A percentile compares a stretch with the other conserved stretches of the same genome.
phyloP scores from a whole-genome alignment of 257 asterid species.

The Scutellaria barbata region DNA sequence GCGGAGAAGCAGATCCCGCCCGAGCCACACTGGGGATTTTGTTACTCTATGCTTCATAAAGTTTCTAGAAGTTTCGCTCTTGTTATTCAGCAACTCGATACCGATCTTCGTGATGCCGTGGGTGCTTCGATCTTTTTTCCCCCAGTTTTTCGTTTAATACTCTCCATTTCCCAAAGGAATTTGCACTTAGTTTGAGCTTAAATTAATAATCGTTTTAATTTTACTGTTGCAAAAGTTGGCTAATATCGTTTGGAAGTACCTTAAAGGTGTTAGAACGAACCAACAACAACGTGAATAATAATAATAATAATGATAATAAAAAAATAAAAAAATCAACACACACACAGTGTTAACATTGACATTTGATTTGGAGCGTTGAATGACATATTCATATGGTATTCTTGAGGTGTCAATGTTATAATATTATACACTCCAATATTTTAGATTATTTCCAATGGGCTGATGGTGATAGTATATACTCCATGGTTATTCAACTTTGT shows the following conservation, averaged over 20 bases:
- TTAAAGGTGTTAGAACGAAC: slow-evolving; percentile 13
- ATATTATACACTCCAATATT: slow-evolving; percentile 1
- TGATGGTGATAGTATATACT: background rate
- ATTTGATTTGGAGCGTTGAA: slow-evolving; percentile 9
- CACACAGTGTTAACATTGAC: background rate
- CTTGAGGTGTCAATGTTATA: slow-evolving; percentile 12
- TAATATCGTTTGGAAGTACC: background rate
- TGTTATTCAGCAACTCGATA: slow-evolving; percentile 91
- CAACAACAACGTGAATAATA: background rate
- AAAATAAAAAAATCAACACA: background rate
- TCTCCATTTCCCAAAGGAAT: background rate
- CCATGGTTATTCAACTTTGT: slow-evolving; percentile 1
- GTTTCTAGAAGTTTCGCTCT: slow-evolving; percentile 90
- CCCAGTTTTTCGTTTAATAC: background rate
- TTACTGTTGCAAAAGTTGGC: slow-evolving; percentile 7
- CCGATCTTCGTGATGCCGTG: slow-evolving; percentile 96
- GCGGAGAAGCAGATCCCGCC: slow-evolving; percentile 92
- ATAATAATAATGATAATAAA: too few species aligned
- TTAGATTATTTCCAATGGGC: background rate
- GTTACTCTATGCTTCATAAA: slow-evolving; percentile 85
- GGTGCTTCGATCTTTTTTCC: slow-evolving; percentile 21
- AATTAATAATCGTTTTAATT: slow-evolving; percentile 18
- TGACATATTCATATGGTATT: background rate
- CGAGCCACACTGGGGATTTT: slow-evolving; percentile 94
- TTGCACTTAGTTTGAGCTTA: slow-evolving; percentile 7